These are phyloP conservation scores for Lentinula sp. DNA, from an alignment of 768 basidiomycete species.

Conservation along the genomic window DNA sequence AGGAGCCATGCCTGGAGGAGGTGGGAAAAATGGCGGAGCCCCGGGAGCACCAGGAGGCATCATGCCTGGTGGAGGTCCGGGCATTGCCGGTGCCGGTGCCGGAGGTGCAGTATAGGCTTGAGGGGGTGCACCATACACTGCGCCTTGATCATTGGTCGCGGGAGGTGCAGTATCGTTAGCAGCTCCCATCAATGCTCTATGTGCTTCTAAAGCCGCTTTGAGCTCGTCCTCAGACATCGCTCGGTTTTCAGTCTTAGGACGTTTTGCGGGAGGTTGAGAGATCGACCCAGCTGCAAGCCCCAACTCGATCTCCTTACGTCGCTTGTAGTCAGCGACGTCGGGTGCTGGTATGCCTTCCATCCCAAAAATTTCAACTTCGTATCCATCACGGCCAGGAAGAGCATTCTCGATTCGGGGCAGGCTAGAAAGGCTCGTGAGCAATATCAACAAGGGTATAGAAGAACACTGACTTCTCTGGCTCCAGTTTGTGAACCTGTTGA, in stretches of 20 bases:
- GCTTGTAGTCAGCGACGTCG: slow-evolving; percentile 93
- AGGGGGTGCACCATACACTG: slow-evolving; percentile 70
- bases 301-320: slow-evolving; percentile 90
- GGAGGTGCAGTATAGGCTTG: slow-evolving; percentile 60
- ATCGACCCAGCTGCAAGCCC: slow-evolving; percentile 80
- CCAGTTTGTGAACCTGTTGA: slow-evolving; percentile 99
- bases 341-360: slow-evolving; percentile 98
- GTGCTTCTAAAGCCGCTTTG: slow-evolving; percentile 77
- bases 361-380: slow-evolving; percentile 98
- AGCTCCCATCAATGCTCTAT: slow-evolving; percentile 87
- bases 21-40: slow-evolving; percentile 33
- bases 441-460: not conserved
- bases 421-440: slow-evolving; percentile 23
- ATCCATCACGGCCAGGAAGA: slow-evolving; percentile 92
- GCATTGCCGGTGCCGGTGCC: slow-evolving; percentile 26
- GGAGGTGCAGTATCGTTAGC: slow-evolving; percentile 27
- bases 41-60: slow-evolving; percentile 16
- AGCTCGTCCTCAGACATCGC: slow-evolving; percentile 80
- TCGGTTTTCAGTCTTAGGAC: slow-evolving; percentile 74
- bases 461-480: slow-evolving; percentile 74
- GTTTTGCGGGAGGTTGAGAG: slow-evolving; percentile 74
- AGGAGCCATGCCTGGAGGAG: slow-evolving; percentile 35
- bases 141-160: slow-evolving; percentile 34
- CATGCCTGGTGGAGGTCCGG: slow-evolving; percentile 18
- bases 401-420: slow-evolving; percentile 94